Conservation (phyloP, 1,284 basidiomycete genomes). For the Trametes hirsuta region DNA sequence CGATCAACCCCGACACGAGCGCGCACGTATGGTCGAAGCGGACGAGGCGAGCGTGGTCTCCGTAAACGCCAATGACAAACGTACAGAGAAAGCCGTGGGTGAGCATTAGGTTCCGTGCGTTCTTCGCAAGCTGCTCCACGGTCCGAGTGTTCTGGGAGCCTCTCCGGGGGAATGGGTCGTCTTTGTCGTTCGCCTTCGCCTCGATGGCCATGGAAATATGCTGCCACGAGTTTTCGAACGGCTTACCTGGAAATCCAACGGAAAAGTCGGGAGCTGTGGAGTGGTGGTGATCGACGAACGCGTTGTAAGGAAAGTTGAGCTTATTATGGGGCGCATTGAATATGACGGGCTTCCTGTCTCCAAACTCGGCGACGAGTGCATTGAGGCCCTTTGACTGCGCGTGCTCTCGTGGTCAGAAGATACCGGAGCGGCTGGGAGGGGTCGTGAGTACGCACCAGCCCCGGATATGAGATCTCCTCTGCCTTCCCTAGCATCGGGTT, state of each 20-base stretch:
- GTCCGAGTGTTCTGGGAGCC: neutral
- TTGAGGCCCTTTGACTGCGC: neutral
- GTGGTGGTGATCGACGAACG: neutral
- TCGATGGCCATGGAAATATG: neutral
- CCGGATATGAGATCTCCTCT: neutral
- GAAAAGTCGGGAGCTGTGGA: slow-evolving; percentile 1
- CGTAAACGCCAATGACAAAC: slow-evolving; percentile 15
- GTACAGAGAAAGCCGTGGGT: slow-evolving; percentile 12
- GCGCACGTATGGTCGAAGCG: slow-evolving; percentile 10
- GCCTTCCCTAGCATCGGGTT: neutral
- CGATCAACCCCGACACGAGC: neutral
- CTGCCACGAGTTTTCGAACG: neutral
- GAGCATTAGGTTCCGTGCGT: slow-evolving; percentile 13
- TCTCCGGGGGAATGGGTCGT: slow-evolving; percentile 3
- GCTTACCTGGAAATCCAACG: neutral
- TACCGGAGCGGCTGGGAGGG: no score
- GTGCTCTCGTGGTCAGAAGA: no score
- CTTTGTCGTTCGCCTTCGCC: neutral
- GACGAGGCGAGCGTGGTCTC: neutral
- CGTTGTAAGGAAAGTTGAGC: neutral
- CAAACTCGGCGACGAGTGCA: slow-evolving; percentile 1
- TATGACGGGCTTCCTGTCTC: neutral
- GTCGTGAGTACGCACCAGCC: neutral
- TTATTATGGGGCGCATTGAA: neutral
- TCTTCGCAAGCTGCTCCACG: slow-evolving; percentile 10